A percentile compares a stretch with the other conserved stretches of the same genome.
Conservation (phyloP, 1,139 yeast genomes). For the Zygoascus sp. region DNA sequence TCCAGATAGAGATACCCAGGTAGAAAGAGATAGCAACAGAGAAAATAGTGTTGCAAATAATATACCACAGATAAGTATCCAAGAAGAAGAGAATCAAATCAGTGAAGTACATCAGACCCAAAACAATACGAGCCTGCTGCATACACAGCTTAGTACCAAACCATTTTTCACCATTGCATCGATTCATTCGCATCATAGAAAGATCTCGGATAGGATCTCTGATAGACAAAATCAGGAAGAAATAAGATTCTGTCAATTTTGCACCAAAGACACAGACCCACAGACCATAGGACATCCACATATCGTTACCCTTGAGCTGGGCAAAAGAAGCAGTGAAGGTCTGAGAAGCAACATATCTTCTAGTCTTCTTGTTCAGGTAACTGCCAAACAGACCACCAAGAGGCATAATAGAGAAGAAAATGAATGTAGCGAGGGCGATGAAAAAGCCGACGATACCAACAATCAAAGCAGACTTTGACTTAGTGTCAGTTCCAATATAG, state of each 20-base stretch:
- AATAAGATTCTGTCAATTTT: slow-evolving; percentile 85
- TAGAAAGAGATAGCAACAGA: slow-evolving; percentile 97
- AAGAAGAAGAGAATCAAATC: slow-evolving; percentile 93
- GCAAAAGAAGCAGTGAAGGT: slow-evolving; percentile 93
- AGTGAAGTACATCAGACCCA: slow-evolving; percentile 88
- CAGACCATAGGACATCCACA: slow-evolving; percentile 92
- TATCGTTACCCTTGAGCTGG: slow-evolving; percentile 76
- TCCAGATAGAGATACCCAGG: slow-evolving; percentile 95
- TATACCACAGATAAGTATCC: slow-evolving; percentile 99
- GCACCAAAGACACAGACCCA: slow-evolving; percentile 90
- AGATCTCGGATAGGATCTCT: slow-evolving; percentile 89
- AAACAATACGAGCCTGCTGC: slow-evolving; percentile 80
- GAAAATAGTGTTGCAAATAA: slow-evolving; percentile 87
- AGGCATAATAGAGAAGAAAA: slow-evolving; percentile 93
- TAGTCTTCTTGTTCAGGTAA: slow-evolving; percentile 78
- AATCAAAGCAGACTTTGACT: slow-evolving; percentile 71
- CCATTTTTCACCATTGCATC: slow-evolving; percentile 90
- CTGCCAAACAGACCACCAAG: slow-evolving; percentile 95
- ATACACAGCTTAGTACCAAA: slow-evolving; percentile 68
- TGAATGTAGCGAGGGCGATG: slow-evolving; percentile 74
- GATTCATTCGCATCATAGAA: slow-evolving; percentile 54
- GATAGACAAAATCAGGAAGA: slow-evolving; percentile 81
- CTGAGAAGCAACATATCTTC: slow-evolving; percentile 85
- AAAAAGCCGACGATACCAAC: slow-evolving; percentile 88
- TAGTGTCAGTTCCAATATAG: slow-evolving; percentile 57